Evolutionary conservation across 108 stramenopile species (phyloP).

Genomic region (Nannochloropsis granulata): DNA sequence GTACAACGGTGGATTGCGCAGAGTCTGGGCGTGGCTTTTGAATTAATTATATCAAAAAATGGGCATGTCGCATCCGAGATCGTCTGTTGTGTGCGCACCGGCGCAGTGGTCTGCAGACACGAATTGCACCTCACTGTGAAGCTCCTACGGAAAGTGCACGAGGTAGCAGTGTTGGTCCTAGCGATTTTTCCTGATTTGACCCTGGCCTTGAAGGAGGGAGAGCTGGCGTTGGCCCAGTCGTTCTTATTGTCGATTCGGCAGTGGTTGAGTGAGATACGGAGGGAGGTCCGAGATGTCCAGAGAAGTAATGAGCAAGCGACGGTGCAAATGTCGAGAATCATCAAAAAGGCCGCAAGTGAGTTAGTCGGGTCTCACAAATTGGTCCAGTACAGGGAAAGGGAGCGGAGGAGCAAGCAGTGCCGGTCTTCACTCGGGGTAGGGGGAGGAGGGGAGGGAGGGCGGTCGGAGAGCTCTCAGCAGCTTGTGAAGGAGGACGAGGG

Average conservation of each 20-base stretch:
- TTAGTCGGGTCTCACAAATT: neutral
- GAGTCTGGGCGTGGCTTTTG: neutral
- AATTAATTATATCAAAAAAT: neutral
- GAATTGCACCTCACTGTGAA: neutral
- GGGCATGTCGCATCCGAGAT: neutral
- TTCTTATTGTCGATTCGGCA: neutral
- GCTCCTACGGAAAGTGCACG: neutral
- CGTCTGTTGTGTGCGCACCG: neutral
- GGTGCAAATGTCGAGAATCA: neutral
- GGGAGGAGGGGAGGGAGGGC: neutral
- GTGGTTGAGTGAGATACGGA: neutral
- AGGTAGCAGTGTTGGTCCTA: neutral
- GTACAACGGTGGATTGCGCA: neutral
- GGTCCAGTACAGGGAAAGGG: neutral
- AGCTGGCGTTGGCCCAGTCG: neutral
- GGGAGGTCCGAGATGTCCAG: neutral
- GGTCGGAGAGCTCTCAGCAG: neutral
- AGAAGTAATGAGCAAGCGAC: neutral
- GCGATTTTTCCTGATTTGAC: neutral
- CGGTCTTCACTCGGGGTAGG: neutral
- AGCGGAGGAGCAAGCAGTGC: neutral
- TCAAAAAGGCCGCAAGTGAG: neutral
- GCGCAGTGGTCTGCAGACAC: neutral
- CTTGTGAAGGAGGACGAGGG: neutral
- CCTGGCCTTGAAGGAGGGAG: neutral